Base-by-base conservation (phyloP, 2,329 filamentous ascomycete genomes). In the Parascedosporium putredinis region DNA sequence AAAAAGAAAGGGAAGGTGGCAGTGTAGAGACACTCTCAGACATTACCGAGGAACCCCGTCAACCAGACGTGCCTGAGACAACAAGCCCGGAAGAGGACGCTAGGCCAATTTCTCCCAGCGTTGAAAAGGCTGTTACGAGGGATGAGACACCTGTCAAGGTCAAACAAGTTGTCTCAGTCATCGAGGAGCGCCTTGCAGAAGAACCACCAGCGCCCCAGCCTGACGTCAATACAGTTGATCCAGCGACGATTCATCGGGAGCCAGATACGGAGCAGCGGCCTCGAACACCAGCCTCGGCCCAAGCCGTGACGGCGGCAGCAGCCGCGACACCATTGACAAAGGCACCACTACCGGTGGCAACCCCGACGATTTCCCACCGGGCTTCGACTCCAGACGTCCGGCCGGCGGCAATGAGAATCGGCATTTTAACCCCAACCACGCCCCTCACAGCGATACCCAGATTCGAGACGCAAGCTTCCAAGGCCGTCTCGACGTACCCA, bases 61-160 rank as follows among this genome's bases (percentile, higher is more conserved):
- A 33, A 47, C 16, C 46, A 12, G 34, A 29, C 16, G 34, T 33
- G 14, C n/a, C 33, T 10, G 23, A 22, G 33, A 27, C 46, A 12
- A 27, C 18, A 12, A n/a, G 20, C 33, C 22, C 25, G 8, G 18
- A 42, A 10, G 14, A 20, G 10, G 36, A 40, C 6, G n/a, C 18
- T 40, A 18, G 22, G 22, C 36, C 36, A 24, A 45, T 16, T 23
- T 25, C 7, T n/a, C 23, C 42, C 24, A 23, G 47, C 36, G n/a
- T n/a, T n/a, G n/a, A n/a, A n/a, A n/a, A n/a, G n/a, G n/a, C n/a
- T n/a, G n/a, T n/a, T n/a, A n/a, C n/a, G n/a, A n/a, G n/a, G n/a
- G n/a, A n/a, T 20, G 47, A 43, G 24, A 49, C 47, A 31, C 47
- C 47, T 18, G 36, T 49, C 47, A 49, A 49, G 36, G 47, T 49